Conservation (phyloP, 768 basidiomycete genomes). For the Leccinum subgranulosum region DNA sequence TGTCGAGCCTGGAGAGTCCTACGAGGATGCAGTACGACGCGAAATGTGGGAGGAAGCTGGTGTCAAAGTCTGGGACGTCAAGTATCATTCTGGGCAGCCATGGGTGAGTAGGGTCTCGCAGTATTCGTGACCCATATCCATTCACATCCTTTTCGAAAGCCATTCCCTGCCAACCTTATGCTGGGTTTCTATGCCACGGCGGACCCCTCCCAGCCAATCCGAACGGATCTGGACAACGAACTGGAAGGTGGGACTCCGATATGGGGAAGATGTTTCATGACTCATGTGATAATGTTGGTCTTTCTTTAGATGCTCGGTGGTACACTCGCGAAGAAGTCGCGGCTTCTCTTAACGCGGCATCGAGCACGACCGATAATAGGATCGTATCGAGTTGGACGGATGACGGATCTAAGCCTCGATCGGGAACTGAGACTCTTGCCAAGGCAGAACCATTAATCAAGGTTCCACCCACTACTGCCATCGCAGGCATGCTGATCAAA, state of each 20-base stretch:
- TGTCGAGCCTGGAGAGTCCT: constrained; percentile 89
- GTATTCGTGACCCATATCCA: neutral
- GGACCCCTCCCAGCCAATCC: constrained; percentile 69
- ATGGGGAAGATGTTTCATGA: neutral
- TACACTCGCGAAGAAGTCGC: constrained; percentile 74
- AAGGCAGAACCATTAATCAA: constrained; percentile 55
- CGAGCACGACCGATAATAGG: constrained; percentile 31
- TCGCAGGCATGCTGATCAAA: constrained; percentile 81
- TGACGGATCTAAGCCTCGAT: constrained; percentile 22
- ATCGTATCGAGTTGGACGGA: constrained; percentile 12
- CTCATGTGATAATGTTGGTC: neutral
- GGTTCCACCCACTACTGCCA: constrained; percentile 73
- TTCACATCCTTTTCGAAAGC: constrained; percentile 43
- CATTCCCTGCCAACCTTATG: constrained; percentile 89
- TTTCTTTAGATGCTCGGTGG: constrained; percentile 79
- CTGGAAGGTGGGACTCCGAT: constrained; percentile 58
- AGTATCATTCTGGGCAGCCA: constrained; percentile 84
- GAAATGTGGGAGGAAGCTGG: constrained; percentile 98
- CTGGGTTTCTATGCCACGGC: constrained; percentile 83
- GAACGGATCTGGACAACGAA: constrained; percentile 90
- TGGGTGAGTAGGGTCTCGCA: constrained; percentile 53
- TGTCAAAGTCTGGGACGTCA: constrained; percentile 76
- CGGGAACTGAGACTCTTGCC: constrained; percentile 12
- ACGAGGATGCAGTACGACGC: constrained; percentile 89
- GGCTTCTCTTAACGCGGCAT: constrained; percentile 43